These are phyloP conservation scores for Talaromyces nanjingensis DNA, from an alignment of 495 filamentous ascomycete genomes.

Conservation along the genomic window DNA sequence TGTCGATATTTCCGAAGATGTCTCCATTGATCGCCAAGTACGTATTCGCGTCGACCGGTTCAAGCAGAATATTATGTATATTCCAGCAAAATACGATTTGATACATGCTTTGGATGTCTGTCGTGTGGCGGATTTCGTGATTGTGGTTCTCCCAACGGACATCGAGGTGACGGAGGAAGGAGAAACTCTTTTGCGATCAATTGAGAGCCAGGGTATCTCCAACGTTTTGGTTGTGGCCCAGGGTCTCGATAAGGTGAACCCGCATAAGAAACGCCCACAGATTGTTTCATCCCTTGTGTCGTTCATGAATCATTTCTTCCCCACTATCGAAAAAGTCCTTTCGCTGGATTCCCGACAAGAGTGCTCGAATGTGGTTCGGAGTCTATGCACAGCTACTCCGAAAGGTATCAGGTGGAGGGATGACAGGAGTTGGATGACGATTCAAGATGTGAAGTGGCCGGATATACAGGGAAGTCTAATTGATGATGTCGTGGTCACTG, in stretches of 20 bases:
- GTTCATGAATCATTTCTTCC: conserved; percentile 90
- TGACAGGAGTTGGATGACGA: conserved; percentile 87
- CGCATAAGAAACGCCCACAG: conserved; percentile 67
- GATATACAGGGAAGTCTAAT: conserved; percentile 37
- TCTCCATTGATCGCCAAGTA: conserved; percentile 49
- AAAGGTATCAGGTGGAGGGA: conserved; percentile 94
- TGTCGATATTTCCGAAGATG: conserved; percentile 66
- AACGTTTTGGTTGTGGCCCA: conserved; percentile 77
- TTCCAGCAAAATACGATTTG: conserved; percentile 64
- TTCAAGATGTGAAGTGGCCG: conserved; percentile 71
- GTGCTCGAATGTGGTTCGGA: conserved; percentile 79
- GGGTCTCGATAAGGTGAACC: conserved; percentile 66
- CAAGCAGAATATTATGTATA: conserved; percentile 84
- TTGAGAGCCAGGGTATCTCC: conserved; percentile 90
- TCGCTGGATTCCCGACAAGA: conserved; percentile 82
- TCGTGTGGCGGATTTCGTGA: conserved; percentile 78
- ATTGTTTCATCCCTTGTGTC: conserved; percentile 75
- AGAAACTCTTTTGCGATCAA: conserved; percentile 71
- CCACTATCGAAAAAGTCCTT: conserved; percentile 77
- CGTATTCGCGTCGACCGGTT: conserved; percentile 76
- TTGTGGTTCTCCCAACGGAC: conserved; percentile 73
- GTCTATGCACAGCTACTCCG: conserved; percentile 79
- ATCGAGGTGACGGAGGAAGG: conserved; percentile 77
- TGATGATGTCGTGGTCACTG: conserved; percentile 66
- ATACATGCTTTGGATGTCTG: conserved; percentile 76